phyloP scores from a whole-genome alignment of 306 rosid species.

The Citrullus mucosospermus region DNA sequence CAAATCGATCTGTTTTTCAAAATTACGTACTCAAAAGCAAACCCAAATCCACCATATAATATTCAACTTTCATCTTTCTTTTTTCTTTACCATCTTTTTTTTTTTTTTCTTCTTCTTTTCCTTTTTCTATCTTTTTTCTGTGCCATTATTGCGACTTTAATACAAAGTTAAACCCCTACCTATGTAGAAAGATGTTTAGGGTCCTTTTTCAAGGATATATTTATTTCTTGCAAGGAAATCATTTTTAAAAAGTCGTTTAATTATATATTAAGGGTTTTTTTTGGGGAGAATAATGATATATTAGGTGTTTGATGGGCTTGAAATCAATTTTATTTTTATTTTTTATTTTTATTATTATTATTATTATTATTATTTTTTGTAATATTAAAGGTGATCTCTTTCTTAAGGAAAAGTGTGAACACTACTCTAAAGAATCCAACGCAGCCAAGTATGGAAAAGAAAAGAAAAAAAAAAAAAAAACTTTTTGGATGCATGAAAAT shows the following conservation, averaged over 20 bases:
- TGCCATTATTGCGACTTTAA: neutral
- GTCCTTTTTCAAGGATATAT: neutral
- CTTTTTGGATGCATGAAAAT: neutral
- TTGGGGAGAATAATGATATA: neutral
- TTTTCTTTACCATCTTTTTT: neutral
- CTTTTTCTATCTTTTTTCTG: neutral
- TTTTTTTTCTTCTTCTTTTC: neutral
- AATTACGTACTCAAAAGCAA: slow-evolving; percentile 14
- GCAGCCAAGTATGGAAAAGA: neutral
- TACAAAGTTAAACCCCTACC: neutral
- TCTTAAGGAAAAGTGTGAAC: neutral
- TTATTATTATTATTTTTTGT: too few species aligned
- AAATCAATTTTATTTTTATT: neutral
- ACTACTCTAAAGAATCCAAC: neutral
- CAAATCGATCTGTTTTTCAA: slow-evolving; percentile 22
- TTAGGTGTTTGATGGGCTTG: neutral
- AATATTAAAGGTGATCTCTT: neutral
- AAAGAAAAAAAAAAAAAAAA: neutral
- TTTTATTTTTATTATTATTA: too few species aligned
- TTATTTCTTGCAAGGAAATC: neutral
- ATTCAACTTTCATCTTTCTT: slow-evolving; percentile 1
- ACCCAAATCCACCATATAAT: slow-evolving; percentile 2
- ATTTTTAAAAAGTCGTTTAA: neutral
- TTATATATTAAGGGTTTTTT: neutral
- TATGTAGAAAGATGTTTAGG: neutral